A percentile compares a stretch with the other conserved stretches of the same genome.
phyloP scores from a whole-genome alignment of 805 yeast genomes.

The Dipodascopsis uninucleata region DNA sequence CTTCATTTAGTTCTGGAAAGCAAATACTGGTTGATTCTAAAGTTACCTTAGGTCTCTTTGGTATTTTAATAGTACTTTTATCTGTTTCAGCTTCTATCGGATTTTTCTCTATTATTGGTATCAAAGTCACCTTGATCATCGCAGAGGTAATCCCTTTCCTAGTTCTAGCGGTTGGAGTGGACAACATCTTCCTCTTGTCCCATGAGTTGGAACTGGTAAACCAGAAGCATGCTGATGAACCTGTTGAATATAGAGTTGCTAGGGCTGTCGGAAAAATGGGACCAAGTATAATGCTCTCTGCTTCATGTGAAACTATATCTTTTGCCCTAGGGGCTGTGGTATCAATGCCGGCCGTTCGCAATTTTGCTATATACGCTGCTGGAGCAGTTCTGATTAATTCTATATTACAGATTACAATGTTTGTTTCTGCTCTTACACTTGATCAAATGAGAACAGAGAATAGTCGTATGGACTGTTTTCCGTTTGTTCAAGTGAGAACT shows the following conservation, averaged over 20 bases:
- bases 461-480: slow-evolving; percentile 57
- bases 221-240: slow-evolving; percentile 44
- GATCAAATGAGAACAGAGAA: slow-evolving; percentile 62
- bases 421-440: slow-evolving; percentile 64
- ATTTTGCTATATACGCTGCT: slow-evolving; percentile 88
- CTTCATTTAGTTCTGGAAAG: slow-evolving; percentile 21
- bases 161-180: slow-evolving; percentile 93
- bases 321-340: slow-evolving; percentile 76
- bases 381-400: slow-evolving; percentile 79
- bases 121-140: slow-evolving; percentile 83
- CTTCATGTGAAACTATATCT: slow-evolving; percentile 73
- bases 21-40: slow-evolving; percentile 47
- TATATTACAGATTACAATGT: slow-evolving; percentile 72
- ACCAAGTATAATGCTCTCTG: slow-evolving; percentile 78
- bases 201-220: slow-evolving; percentile 67
- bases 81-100: slow-evolving; percentile 86
- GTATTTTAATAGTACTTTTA: slow-evolving; percentile 72
- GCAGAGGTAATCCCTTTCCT: slow-evolving; percentile 96
- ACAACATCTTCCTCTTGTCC: slow-evolving; percentile 81
- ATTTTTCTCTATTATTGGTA: slow-evolving; percentile 65
- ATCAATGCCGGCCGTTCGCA: slow-evolving; percentile 92
- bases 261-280: slow-evolving; percentile 70
- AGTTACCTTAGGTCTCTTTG: slow-evolving; percentile 75
- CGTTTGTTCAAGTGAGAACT: slow-evolving; percentile 41
- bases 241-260: slow-evolving; percentile 57